These are phyloP conservation scores for Phaffia tasmanica DNA, from an alignment of 768 basidiomycete species.

Conservation along the genomic window DNA sequence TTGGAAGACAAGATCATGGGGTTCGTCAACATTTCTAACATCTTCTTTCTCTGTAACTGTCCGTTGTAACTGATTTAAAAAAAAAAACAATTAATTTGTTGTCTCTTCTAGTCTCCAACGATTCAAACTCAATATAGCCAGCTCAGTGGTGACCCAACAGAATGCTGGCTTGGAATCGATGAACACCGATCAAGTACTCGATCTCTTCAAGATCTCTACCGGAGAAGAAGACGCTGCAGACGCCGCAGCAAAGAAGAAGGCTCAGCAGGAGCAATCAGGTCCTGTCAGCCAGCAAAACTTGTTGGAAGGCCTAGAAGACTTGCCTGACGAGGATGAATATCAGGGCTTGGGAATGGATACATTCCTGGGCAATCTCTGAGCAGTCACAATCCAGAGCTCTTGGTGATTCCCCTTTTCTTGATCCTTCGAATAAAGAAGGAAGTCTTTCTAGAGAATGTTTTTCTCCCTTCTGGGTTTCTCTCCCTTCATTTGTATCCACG, in stretches of 20 bases:
- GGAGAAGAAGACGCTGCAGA: conserved; percentile 59
- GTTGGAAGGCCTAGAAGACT: conserved; percentile 76
- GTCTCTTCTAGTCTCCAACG: conserved; percentile 65
- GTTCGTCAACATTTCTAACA: conserved; percentile 44
- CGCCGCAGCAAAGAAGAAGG: conserved; percentile 43
- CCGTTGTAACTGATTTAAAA: not conserved
- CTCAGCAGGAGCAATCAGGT: conserved; percentile 36
- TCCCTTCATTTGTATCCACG: too few species aligned
- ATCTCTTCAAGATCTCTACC: conserved; percentile 60
- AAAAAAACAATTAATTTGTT: not conserved
- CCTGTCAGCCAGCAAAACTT: conserved; percentile 68
- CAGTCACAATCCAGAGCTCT: too few species aligned
- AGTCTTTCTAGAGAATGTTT: too few species aligned
- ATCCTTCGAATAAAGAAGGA: too few species aligned
- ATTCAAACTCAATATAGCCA: conserved; percentile 96
- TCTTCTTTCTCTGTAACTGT: not conserved
- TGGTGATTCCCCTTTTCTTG: too few species aligned
- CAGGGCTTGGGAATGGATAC: conserved; percentile 70
- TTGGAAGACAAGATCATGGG: conserved; percentile 99
- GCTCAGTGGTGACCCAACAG: conserved; percentile 92
- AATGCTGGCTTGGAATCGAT: conserved; percentile 87
- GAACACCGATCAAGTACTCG: conserved; percentile 94
- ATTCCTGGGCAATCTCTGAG: conserved; percentile 50
- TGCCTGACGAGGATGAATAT: conserved; percentile 88
- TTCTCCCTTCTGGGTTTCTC: too few species aligned